These are phyloP conservation scores for Paramecium caudatum DNA, from an alignment of 73 alveolate genomes.

Conservation along the genomic window DNA sequence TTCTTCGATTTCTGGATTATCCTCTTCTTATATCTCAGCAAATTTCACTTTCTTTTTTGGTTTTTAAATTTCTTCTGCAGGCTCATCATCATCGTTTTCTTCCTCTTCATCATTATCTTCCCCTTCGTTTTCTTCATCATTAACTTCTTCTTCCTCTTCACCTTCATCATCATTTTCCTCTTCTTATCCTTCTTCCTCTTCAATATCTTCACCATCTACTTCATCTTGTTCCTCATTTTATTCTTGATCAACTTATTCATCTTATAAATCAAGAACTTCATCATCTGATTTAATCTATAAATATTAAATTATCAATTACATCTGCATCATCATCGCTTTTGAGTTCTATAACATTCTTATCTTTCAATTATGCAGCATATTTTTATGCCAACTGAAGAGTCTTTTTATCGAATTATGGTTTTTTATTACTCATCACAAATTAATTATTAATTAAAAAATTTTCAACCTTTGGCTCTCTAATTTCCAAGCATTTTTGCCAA, in stretches of 20 bases:
- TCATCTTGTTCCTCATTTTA: neutral
- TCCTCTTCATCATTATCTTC: slow-evolving; percentile 45
- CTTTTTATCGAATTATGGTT: slow-evolving; percentile 11
- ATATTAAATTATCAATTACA: neutral
- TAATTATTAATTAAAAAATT: slow-evolving; percentile 12
- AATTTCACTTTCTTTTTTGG: slow-evolving; percentile 51
- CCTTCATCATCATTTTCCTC: slow-evolving; percentile 28
- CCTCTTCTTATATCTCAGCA: neutral
- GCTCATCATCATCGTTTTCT: slow-evolving; percentile 62
- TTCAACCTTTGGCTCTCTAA: slow-evolving; percentile 3
- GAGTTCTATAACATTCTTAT: slow-evolving; percentile 19
- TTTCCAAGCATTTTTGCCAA: slow-evolving; percentile 28
- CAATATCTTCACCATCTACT: neutral
- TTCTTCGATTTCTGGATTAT: neutral
- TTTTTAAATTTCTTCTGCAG: slow-evolving; percentile 49
- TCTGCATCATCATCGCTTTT: slow-evolving; percentile 1
- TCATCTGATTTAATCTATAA: neutral
- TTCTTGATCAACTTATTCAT: slow-evolving; percentile 25
- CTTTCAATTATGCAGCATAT: neutral
- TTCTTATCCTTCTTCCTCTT: slow-evolving; percentile 22
- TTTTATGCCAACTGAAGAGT: slow-evolving; percentile 35
- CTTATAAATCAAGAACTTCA: neutral
- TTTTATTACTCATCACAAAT: slow-evolving; percentile 64
- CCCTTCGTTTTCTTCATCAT: slow-evolving; percentile 52
- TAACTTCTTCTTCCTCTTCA: slow-evolving; percentile 53